Evolutionary conservation across 2,329 filamentous ascomycete genomes (phyloP).

Genomic region (Anisogramma anomala): DNA sequence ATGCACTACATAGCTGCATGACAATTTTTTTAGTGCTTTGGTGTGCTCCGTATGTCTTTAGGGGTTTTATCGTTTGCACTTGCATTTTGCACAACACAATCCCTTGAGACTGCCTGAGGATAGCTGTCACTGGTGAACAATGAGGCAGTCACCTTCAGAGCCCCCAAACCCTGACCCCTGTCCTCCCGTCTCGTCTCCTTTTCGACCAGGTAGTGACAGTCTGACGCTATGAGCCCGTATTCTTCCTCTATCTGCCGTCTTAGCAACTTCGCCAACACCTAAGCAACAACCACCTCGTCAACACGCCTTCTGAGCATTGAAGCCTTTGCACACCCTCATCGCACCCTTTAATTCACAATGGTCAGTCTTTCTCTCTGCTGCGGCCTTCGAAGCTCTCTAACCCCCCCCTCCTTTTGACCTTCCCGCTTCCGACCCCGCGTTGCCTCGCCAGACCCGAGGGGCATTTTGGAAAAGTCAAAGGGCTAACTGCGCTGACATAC

Average conservation of each 20-base stretch:
- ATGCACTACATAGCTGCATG: too few relatives aligned
- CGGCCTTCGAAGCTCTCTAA: background rate
- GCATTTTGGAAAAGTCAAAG: conserved; percentile 7
- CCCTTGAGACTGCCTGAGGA: too few relatives aligned
- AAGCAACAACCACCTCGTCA: conserved; percentile 1
- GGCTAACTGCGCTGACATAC: conserved; percentile 15
- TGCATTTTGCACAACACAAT: too few relatives aligned
- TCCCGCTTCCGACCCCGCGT: conserved; percentile 4
- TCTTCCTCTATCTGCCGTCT: conserved; percentile 4
- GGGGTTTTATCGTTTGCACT: too few relatives aligned
- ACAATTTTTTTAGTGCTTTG: too few relatives aligned
- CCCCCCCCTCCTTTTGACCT: conserved; percentile 6
- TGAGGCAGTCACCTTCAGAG: too few relatives aligned
- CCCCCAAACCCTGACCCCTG: background rate
- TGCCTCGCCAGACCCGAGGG: conserved; percentile 5
- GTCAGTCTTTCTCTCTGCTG: conserved; percentile 5
- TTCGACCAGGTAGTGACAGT: too few relatives aligned
- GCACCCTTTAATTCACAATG: conserved; percentile 8
- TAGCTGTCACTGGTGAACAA: too few relatives aligned
- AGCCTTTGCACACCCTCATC: background rate
- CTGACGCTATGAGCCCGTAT: conserved; percentile 7
- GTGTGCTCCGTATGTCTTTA: too few relatives aligned
- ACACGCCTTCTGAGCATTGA: background rate
- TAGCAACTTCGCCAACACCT: conserved; percentile 5
- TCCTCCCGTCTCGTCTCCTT: conserved; percentile 10